Base-by-base conservation (phyloP, 148 eudicot genomes). In the Nyssa sinensis region DNA sequence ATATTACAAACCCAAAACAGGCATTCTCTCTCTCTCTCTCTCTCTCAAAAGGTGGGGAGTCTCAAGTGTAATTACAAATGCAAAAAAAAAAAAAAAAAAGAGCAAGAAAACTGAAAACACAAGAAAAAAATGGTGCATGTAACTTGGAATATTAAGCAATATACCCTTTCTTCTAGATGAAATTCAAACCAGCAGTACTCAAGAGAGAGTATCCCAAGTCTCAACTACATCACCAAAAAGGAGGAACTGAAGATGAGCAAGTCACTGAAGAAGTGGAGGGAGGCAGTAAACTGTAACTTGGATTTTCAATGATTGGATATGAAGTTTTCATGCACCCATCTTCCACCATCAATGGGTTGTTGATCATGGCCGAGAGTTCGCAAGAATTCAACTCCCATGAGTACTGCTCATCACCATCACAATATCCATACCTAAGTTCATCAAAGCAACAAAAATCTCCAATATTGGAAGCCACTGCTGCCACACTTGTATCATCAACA, bases 201-300 rank as follows among this genome's bases (percentile, higher is more conserved):
- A 89, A 84, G 35, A 79, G 82, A 66, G 89, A 80, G 73, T 84
- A 80, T 23, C 85, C 93, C 72, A 82, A 74, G 73, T 81, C n/a
- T n/a, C 86, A 79, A 80, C 73, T 33, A 70, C 75, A 81, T 83
- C 91, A 74, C 78, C 83, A 69, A 78, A n/a, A 83, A 74, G 75
- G 47, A 60, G 85, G 62, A 49, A 71, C 16, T 24, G 72, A 55
- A 55, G 77, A 73, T 51, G 78, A 60, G 61, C 55, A 78, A 55
- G 66, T 7, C 7, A 65, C 59, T 10, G 74, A 34, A 74, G 73
- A n/a, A 66, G 62, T 70, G 17, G 64, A 16, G 3, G 77, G 19
- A 66, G 37, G 59, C 74, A 82, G 71, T 31, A 62, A 2, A n/a
- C 75, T 78, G 67, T 71, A 78, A 66, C 72, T 65, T 23, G 68